phyloP scores from a whole-genome alignment of 495 filamentous ascomycete genomes.

The Penicillium subrubescens region DNA sequence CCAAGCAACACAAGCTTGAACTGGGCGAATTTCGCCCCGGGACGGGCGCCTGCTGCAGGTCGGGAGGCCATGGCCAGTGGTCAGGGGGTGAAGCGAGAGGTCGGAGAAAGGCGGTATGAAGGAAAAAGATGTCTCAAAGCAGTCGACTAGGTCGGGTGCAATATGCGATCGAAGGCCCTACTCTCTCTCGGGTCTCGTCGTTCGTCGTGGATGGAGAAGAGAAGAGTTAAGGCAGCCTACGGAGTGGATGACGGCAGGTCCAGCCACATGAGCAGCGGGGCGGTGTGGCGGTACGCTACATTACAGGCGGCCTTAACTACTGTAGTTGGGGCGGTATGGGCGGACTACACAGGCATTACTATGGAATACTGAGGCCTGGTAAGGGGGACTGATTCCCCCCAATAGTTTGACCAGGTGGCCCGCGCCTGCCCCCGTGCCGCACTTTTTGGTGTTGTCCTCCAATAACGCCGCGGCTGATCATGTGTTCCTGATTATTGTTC shows the following conservation, averaged over 20 bases:
- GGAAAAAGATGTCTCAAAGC: constrained; percentile 2
- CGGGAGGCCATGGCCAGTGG: constrained; percentile 71
- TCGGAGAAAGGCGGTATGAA: constrained; percentile 8
- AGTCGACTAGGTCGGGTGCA: not conserved
- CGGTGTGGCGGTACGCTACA: constrained; percentile 32
- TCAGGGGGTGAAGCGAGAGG: constrained; percentile 23
- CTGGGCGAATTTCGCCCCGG: constrained; percentile 89
- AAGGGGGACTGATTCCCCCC: not conserved
- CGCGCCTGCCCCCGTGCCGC: constrained; percentile 14
- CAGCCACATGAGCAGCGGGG: constrained; percentile 36
- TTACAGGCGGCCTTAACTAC: constrained; percentile 1
- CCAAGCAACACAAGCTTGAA: constrained; percentile 98
- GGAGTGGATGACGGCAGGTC: constrained; percentile 35
- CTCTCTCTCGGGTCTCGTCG: not conserved
- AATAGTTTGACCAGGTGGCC: constrained; percentile 3
- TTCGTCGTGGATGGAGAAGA: constrained; percentile 15
- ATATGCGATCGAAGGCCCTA: not conserved
- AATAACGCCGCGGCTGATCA: constrained; percentile 25
- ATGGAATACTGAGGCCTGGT: too few relatives aligned
- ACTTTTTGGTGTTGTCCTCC: too few relatives aligned
- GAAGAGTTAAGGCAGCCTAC: constrained; percentile 23
- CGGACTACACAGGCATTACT: not conserved
- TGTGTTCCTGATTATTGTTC: constrained; percentile 27
- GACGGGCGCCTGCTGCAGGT: constrained; percentile 72
- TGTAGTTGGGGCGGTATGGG: not conserved